Conservation (phyloP, 2,329 filamentous ascomycete genomes). For the Nemania sp. region DNA sequence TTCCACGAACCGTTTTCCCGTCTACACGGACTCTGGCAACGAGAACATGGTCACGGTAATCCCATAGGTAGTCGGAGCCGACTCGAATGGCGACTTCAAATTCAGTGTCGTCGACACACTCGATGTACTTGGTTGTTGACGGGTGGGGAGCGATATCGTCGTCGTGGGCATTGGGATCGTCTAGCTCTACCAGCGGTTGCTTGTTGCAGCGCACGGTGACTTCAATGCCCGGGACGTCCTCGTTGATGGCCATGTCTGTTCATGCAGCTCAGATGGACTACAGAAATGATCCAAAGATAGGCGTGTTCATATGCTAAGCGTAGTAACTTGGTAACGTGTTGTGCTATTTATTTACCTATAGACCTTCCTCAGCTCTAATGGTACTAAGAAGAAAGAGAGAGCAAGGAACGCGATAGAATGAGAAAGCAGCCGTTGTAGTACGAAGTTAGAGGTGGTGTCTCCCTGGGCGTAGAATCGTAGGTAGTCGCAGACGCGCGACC, state of each 20-base stretch:
- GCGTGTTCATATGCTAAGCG: too few relatives aligned
- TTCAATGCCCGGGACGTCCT: conserved; percentile 34
- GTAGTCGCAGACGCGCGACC: too few relatives aligned
- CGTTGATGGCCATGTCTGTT: conserved; percentile 39
- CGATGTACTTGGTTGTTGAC: conserved; percentile 37
- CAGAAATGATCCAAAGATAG: too few relatives aligned
- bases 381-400: too few relatives aligned
- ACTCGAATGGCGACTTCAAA: conserved; percentile 34
- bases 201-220: conserved; percentile 32
- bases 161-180: conserved; percentile 31
- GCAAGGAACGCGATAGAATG: too few relatives aligned
- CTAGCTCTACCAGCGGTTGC: conserved; percentile 32
- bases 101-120: conserved; percentile 36
- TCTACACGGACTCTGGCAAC: conserved; percentile 31
- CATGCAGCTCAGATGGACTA: too few relatives aligned
- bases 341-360: too few relatives aligned
- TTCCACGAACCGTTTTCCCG: conserved; percentile 22
- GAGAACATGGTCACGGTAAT: conserved; percentile 32
- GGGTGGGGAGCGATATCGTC: conserved; percentile 8
- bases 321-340: too few relatives aligned
- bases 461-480: too few relatives aligned
- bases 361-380: too few relatives aligned
- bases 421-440: too few relatives aligned
- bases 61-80: conserved; percentile 33
- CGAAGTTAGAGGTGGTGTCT: too few relatives aligned